Evolutionary conservation across 306 rosid species (phyloP).

Genomic region (Calophaca sinica): DNA sequence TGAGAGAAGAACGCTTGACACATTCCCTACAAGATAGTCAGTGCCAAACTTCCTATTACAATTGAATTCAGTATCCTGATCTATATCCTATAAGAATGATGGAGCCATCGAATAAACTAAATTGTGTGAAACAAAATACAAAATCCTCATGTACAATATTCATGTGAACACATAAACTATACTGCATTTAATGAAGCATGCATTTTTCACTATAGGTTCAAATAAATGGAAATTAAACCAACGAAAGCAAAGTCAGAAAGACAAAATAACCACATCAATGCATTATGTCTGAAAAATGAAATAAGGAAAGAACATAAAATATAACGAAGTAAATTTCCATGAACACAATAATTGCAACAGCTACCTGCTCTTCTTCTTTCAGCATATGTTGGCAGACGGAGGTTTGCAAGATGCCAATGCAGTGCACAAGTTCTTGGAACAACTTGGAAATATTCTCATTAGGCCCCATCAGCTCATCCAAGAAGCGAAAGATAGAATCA

Average conservation of each 20-base stretch:
- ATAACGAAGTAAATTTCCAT: conserved; percentile 30
- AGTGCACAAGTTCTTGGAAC: conserved; percentile 75
- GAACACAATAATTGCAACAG: conserved; percentile 4
- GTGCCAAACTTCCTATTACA: conserved; percentile 4
- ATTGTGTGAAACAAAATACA: conserved; percentile 16
- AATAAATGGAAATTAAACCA: conserved; percentile 15
- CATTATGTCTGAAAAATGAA: conserved; percentile 22
- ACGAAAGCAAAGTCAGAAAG: conserved; percentile 27
- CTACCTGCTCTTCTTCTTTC: conserved; percentile 96
- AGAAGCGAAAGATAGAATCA: conserved; percentile 59
- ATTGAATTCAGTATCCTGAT: conserved; percentile 15
- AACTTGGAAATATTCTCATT: conserved; percentile 53
- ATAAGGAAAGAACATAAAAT: conserved; percentile 32
- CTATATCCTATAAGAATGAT: conserved; percentile 12
- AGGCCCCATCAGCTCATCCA: conserved; percentile 61
- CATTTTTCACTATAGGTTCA: conserved; percentile 19
- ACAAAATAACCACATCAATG: conserved; percentile 28
- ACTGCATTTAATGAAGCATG: conserved; percentile 28
- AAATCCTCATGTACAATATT: conserved; percentile 9
- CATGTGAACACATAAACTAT: conserved; percentile 34
- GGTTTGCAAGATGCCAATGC: conserved; percentile 70
- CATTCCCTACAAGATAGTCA: conserved; percentile 22
- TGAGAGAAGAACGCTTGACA: background rate
- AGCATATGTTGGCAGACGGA: conserved; percentile 76
- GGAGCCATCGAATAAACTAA: background rate